Percentiles rank a stretch among this genome's conserved stretches.
phyloP scores from a whole-genome alignment of 164 flowering plant species.

The grape (Vitis vinifera) region DNA sequence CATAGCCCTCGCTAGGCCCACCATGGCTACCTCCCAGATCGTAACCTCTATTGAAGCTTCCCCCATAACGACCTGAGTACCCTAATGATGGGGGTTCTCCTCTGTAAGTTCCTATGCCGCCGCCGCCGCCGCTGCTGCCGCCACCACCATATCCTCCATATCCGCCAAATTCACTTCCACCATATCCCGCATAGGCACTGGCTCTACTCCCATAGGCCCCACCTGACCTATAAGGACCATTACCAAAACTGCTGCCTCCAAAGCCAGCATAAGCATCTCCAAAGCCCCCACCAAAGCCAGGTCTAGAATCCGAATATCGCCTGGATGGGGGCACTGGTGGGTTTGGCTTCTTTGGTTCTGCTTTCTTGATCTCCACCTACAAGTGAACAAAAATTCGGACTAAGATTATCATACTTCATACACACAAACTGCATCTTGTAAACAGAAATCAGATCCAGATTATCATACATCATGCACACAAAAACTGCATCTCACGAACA shows the following conservation, averaged over 20 bases:
- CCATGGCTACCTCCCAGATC: conserved; percentile 61
- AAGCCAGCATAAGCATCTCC: conserved; percentile 67
- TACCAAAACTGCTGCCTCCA: conserved; percentile 48
- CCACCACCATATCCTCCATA: conserved; percentile 68
- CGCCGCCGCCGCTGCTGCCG: conserved; percentile 16
- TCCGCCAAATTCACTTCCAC: conserved; percentile 54
- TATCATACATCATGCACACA: background rate
- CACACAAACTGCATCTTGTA: too few relatives aligned
- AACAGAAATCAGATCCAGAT: too few relatives aligned
- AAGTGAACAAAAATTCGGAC: conserved; percentile 23
- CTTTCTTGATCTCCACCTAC: conserved; percentile 94
- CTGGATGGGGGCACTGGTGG: conserved; percentile 48
- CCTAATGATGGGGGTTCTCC: conserved; percentile 62
- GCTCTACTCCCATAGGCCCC: conserved; percentile 58
- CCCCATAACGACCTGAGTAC: conserved; percentile 64
- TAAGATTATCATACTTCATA: background rate
- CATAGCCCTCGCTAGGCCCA: conserved; percentile 53
- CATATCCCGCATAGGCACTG: conserved; percentile 58
- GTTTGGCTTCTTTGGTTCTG: conserved; percentile 83
- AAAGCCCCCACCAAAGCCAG: conserved; percentile 54
- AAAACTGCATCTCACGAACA: too few relatives aligned
- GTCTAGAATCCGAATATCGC: conserved; percentile 54
- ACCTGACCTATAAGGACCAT: conserved; percentile 59
- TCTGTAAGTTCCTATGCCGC: conserved; percentile 50
- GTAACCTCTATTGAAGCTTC: conserved; percentile 56